Base-by-base conservation (phyloP, 1,284 basidiomycete species). In the Fomitiporia mediterranea region DNA sequence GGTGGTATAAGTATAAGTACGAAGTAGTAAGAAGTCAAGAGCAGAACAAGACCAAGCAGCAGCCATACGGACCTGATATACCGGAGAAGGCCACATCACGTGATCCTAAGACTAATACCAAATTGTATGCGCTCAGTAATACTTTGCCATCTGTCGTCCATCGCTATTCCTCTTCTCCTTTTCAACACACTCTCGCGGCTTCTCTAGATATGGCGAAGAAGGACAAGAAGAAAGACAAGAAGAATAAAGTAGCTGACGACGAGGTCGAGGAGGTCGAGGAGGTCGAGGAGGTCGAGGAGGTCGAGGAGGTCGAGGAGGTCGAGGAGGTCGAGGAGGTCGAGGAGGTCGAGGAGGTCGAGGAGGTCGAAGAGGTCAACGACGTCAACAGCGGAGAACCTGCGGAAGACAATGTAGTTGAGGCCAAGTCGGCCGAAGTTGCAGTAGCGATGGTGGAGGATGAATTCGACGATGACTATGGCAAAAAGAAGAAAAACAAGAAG, bases 151-250 rank as follows among this genome's bases (percentile, higher is more conserved):
- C 50, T 43, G 54, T 54, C 62, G 51, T 60, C 56, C 51, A 25
- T 58, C 56, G 52, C 61, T 56, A 55, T 50, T 60, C 53, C n/a
- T n/a, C 46, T 42, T 47, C 54, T 53, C 21, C 47, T 53, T 28
- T 23, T 42, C 34, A 55, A 43, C 59, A 27, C 53, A 53, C 43
- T 53, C 53, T 38, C 46, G 82, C 81, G 34, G 72, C 74, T 23
- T 72, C 89, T 62, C 83, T 83, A 65, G 81, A 81, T 17, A 74
- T 77, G 19, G 64, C 76, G 8, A 65, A 65, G 58, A 83, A 81
- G 64, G 71, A 71, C 11, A 85, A 83, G 67, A 84, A 85, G 70
- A 78, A 83, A 55, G 88, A 90, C 69, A 85, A 86, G 69, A 84
- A 83, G 68, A 77, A 30, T 37, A 53, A 53, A 34, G 28, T 8